Percentiles rank a stretch among this genome's conserved stretches.
Conservation (phyloP, 768 basidiomycete species). For the Tulasnella sp. region DNA sequence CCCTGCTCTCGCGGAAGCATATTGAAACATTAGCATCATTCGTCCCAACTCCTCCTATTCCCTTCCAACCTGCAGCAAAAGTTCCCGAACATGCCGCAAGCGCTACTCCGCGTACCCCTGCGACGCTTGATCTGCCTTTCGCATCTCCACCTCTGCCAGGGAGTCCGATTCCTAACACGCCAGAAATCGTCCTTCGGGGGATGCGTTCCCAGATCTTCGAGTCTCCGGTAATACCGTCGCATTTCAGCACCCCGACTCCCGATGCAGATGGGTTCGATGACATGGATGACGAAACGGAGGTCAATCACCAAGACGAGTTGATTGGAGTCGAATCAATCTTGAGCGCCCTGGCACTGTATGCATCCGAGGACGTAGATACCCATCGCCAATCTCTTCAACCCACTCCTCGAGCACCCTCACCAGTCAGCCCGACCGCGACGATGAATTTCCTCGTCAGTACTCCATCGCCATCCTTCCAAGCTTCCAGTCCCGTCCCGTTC, state of each 20-base stretch:
- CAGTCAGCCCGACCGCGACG: background rate
- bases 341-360: background rate
- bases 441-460: background rate
- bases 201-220: slow-evolving; percentile 20
- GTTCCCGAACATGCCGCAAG: background rate
- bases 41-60: background rate
- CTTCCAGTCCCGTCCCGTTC: background rate
- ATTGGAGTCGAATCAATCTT: background rate
- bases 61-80: background rate
- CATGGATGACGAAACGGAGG: background rate
- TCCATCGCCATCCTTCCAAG: background rate
- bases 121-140: background rate
- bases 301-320: background rate
- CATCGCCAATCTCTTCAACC: background rate
- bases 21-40: background rate
- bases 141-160: background rate
- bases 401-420: background rate
- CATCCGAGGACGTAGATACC: background rate
- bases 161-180: background rate
- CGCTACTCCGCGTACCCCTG: background rate
- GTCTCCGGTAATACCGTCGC: background rate
- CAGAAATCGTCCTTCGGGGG: slow-evolving; percentile 2
- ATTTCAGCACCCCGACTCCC: background rate
- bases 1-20: slow-evolving; percentile 1
- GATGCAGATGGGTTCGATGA: background rate